Evolutionary conservation across 2,329 filamentous ascomycete species (phyloP), one percentile per base, ranked within the genome.

Genomic region (Aspergillus versicolor): DNA sequence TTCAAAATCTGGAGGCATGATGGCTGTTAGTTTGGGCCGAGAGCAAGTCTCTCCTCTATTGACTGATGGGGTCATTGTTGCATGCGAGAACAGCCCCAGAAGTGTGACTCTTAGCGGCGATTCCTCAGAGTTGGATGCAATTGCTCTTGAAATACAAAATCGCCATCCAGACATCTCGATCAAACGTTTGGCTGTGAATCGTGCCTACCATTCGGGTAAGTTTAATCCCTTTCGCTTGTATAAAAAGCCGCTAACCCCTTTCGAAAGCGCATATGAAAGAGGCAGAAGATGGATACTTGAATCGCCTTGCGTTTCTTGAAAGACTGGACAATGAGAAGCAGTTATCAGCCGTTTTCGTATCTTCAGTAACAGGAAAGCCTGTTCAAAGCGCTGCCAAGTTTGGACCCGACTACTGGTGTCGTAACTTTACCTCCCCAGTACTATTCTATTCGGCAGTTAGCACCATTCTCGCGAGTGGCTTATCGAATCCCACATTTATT

Each of bases 391-490:
- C 17, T 4, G 5, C 3, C 2, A 41, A 52, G 15, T 45, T 64
- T 24, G 42, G 49, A 12, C 27, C 63, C 3, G 32, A 42, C 9
- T 69, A 69, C 41, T 68, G 65, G 65, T 56, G 56, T 32, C 44
- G 40, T 15, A 67, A 65, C 32, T 21, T 68, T 2, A 52, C 60
- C 27, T 67, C 63, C 0, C 65, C 61, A 1, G 65, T 68, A 0
- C 56, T 54, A 2, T 68, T 68, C 43, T 8, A 27, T 1, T 48
- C 59, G 0, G 62, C 65, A 1, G 34, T 68, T 5, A 34, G 34
- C 1, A 46, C 45, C 3, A 5, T 55, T 50, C 43, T 67, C 7
- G 52, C 55, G 32, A 30, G 32, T 8, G 42, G 13, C 11, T 12
- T 21, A 5, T 34, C 51, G 3, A 60, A 54, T 41, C 60, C 65